Conservation (phyloP, 805 yeast species). For the Kazachstania bromeliacearum region DNA sequence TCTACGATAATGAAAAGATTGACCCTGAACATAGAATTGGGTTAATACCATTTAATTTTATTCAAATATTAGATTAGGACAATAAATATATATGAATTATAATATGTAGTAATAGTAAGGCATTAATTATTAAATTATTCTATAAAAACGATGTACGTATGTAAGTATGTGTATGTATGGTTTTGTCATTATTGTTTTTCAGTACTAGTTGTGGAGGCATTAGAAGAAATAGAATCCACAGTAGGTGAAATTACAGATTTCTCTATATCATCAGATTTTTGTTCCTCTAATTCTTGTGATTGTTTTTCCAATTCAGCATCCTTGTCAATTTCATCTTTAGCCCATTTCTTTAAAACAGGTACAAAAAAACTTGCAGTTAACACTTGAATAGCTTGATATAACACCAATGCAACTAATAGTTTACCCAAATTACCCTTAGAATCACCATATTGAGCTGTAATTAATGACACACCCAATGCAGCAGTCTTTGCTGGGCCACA, state of each 20-base stretch:
- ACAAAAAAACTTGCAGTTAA: conserved; percentile 68
- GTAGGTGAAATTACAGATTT: no score
- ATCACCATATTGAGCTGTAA: conserved; percentile 72
- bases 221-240: background rate
- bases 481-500: conserved; percentile 94
- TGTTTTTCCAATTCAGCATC: conserved; percentile 8
- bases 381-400: conserved; percentile 84
- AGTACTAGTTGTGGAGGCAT: background rate
- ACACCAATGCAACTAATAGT: conserved; percentile 69
- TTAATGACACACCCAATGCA: conserved; percentile 77
- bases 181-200: no score
- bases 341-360: conserved; percentile 62
- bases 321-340: conserved; percentile 17
- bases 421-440: conserved; percentile 54
- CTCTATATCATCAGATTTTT: conserved; percentile 4
- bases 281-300: conserved; percentile 1
- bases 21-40: conserved; percentile 15
- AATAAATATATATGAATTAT: no score
- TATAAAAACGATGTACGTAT: background rate
- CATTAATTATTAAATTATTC: background rate
- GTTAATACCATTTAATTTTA: conserved; percentile 22
- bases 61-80: conserved; percentile 13
- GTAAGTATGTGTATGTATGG: background rate
- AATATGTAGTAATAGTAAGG: background rate
- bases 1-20: conserved; percentile 21